Evolutionary conservation across 2,329 filamentous ascomycete genomes (phyloP).

Genomic region (Elsinoe australis): DNA sequence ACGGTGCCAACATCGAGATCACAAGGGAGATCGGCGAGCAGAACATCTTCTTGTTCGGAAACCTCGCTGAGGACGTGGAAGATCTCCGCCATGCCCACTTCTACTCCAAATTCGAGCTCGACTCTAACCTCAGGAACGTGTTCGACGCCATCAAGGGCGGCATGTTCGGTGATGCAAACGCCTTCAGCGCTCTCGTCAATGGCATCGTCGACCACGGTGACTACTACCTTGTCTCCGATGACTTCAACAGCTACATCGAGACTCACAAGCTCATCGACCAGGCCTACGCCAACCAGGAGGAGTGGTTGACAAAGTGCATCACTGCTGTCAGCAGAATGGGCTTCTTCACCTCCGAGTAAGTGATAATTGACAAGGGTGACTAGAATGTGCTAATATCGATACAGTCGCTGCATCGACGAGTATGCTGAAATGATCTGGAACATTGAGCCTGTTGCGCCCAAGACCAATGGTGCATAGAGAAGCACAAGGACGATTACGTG

Average conservation of each 20-base stretch:
- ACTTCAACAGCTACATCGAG: slow-evolving; percentile 90
- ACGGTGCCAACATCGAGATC: slow-evolving; percentile 89
- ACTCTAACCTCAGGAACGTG: slow-evolving; percentile 68
- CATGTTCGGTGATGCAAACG: slow-evolving; percentile 68
- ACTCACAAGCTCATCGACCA: slow-evolving; percentile 88
- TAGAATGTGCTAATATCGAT: background rate
- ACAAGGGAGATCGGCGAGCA: slow-evolving; percentile 92
- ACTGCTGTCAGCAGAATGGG: slow-evolving; percentile 87
- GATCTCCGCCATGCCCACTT: slow-evolving; percentile 61
- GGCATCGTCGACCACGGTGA: slow-evolving; percentile 89
- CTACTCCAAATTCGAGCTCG: slow-evolving; percentile 71
- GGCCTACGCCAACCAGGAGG: slow-evolving; percentile 83
- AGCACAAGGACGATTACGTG: no score
- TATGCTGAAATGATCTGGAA: slow-evolving; percentile 99
- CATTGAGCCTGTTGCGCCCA: slow-evolving; percentile 64
- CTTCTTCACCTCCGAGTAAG: slow-evolving; percentile 78
- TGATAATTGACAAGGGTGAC: background rate
- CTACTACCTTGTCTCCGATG: slow-evolving; percentile 95
- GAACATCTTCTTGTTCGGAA: slow-evolving; percentile 98
- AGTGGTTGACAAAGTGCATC: slow-evolving; percentile 88
- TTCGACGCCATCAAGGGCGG: slow-evolving; percentile 75
- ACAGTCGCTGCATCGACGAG: slow-evolving; percentile 76
- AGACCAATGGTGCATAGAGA: slow-evolving; percentile 19
- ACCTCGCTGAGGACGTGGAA: slow-evolving; percentile 90
- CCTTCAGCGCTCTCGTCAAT: slow-evolving; percentile 75